Evolutionary conservation across 352 stramenopile species (phyloP).

Genomic region (Thalassiosira mediterranea): DNA sequence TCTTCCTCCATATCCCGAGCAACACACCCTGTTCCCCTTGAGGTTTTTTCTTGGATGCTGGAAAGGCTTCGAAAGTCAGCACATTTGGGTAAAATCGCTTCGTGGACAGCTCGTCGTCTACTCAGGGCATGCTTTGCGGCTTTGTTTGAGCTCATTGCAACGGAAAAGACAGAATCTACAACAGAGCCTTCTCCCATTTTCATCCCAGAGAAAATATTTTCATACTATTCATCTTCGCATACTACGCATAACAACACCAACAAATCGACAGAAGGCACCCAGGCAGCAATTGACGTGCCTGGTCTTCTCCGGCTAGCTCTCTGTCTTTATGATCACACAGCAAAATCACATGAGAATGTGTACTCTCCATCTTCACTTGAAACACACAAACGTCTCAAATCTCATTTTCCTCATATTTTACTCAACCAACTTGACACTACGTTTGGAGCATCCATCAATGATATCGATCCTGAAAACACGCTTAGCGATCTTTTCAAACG

Average conservation of each 20-base stretch:
- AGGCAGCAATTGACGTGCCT: constrained; percentile 10
- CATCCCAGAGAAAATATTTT: constrained; percentile 10
- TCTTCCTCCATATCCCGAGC: constrained; percentile 1
- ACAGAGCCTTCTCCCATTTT: constrained; percentile 10
- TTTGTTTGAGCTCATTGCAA: constrained; percentile 32
- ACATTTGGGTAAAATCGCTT: constrained; percentile 16
- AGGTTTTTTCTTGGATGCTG: no score
- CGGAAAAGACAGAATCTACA: constrained; percentile 12
- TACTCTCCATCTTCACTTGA: no score
- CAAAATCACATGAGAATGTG: constrained; percentile 1
- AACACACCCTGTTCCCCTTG: no score
- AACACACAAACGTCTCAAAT: constrained; percentile 19
- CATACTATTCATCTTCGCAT: constrained; percentile 7
- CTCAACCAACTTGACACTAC: constrained; percentile 1
- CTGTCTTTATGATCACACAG: constrained; percentile 25
- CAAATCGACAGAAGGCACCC: neutral
- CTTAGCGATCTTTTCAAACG: constrained; percentile 12
- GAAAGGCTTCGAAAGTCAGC: constrained; percentile 19
- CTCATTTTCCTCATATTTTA: constrained; percentile 28
- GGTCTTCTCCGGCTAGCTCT: constrained; percentile 31
- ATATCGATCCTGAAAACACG: neutral
- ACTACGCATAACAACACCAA: neutral
- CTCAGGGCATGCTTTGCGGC: constrained; percentile 34
- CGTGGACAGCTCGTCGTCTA: constrained; percentile 29
- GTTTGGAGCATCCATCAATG: neutral